A percentile compares a stretch with the other conserved stretches of the same genome.
These are phyloP conservation scores for Aspergillus campestris DNA, from an alignment of 495 filamentous ascomycete species.

Conservation along the genomic window DNA sequence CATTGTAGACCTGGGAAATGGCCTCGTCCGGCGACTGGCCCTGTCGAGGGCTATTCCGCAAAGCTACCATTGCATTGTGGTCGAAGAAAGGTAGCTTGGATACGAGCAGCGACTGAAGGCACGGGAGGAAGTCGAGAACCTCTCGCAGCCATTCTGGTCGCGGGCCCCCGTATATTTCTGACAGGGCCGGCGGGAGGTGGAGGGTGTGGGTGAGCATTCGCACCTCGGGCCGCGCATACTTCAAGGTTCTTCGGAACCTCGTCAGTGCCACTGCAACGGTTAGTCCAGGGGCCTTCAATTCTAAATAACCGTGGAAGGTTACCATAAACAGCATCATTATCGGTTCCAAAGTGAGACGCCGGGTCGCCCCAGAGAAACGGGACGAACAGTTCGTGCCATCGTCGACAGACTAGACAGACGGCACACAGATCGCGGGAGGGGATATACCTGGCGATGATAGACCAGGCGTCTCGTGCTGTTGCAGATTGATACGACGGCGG, in stretches of 20 bases:
- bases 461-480: constrained; percentile 50
- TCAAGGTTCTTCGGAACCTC: constrained; percentile 52
- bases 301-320: too few relatives aligned
- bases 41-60: constrained; percentile 23
- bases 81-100: constrained; percentile 57
- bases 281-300: constrained; percentile 1
- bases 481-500: constrained; percentile 55
- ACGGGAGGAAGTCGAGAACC: constrained; percentile 50
- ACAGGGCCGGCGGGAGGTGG: constrained; percentile 57
- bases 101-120: constrained; percentile 53
- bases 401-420: constrained; percentile 46
- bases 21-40: constrained; percentile 15
- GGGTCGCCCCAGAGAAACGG: constrained; percentile 61
- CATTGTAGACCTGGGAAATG: constrained; percentile 22
- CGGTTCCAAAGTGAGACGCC: constrained; percentile 52
- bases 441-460: constrained; percentile 54
- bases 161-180: constrained; percentile 57
- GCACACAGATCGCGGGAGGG: constrained; percentile 51
- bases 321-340: constrained; percentile 58
- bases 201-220: constrained; percentile 54
- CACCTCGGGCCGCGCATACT: constrained; percentile 44
- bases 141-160: constrained; percentile 54
- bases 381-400: constrained; percentile 53
- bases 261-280: constrained; percentile 46
- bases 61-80: constrained; percentile 47